phyloP scores from a whole-genome alignment of 2,329 filamentous ascomycete species.

The Fusarium sulawesiense region DNA sequence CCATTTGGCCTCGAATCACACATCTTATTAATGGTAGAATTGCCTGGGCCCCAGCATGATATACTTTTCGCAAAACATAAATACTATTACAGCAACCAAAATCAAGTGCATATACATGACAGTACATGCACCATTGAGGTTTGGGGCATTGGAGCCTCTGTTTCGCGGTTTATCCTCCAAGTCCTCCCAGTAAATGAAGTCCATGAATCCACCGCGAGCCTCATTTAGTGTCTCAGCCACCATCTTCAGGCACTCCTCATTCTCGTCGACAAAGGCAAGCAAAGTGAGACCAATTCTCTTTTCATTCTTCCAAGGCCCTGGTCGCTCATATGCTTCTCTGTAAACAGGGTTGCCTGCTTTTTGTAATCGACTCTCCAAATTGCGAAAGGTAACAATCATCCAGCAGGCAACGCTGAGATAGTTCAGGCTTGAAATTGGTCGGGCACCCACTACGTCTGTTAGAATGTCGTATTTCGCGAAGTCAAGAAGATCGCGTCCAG shows the following conservation, averaged over 20 bases:
- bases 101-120: no score
- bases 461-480: no score
- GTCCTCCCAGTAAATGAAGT: constrained; percentile 34
- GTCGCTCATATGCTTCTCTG: not conserved
- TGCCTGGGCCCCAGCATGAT: no score
- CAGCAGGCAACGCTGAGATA: constrained; percentile 42
- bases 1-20: no score
- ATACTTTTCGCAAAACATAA: no score
- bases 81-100: no score
- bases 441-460: no score
- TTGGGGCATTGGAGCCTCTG: not conserved
- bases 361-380: constrained; percentile 47
- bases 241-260: constrained; percentile 21
- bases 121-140: no score
- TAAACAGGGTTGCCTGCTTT: no score
- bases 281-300: constrained; percentile 13
- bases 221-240: constrained; percentile 15
- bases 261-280: not conserved
- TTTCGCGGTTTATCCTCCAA: not conserved
- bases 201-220: constrained; percentile 7
- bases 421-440: no score
- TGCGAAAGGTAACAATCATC: constrained; percentile 43
- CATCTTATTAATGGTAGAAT: no score
- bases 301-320: not conserved
- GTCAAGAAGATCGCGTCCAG: constrained; percentile 26